Evolutionary conservation across 2,329 filamentous ascomycete species (phyloP).

Genomic region (Mycosphaerella sp.): DNA sequence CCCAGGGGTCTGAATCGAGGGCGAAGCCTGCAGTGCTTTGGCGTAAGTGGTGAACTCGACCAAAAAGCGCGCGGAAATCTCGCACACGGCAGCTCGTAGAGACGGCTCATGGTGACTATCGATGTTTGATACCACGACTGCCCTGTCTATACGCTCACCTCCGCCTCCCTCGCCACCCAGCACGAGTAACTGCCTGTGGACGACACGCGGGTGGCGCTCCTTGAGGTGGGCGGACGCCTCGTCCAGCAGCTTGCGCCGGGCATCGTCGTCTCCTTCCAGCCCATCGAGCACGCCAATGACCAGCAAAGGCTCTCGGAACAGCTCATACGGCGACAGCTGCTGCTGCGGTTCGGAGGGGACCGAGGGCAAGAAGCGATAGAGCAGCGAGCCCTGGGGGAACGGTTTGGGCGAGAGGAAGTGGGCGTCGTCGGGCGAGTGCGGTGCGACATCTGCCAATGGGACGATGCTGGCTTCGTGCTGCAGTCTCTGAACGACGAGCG

Average conservation of each 20-base stretch:
- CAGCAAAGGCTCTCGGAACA: constrained; percentile 76
- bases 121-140: constrained; percentile 18
- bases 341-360: constrained; percentile 73
- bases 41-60: constrained; percentile 45
- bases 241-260: constrained; percentile 34
- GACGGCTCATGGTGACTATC: constrained; percentile 19
- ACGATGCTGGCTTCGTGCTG: constrained; percentile 71
- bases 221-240: constrained; percentile 28
- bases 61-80: constrained; percentile 41
- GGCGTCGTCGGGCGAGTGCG: constrained; percentile 11
- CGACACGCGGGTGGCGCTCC: constrained; percentile 31
- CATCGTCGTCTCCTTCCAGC: constrained; percentile 51
- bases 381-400: constrained; percentile 76
- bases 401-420: constrained; percentile 66
- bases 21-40: constrained; percentile 46
- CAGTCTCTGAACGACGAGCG: constrained; percentile 70
- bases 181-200: constrained; percentile 30
- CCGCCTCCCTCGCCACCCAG: constrained; percentile 14
- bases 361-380: constrained; percentile 82
- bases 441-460: constrained; percentile 23
- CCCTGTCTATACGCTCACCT: constrained; percentile 11
- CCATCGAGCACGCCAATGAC: constrained; percentile 83
- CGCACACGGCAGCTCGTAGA: constrained; percentile 43
- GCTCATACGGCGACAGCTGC: constrained; percentile 78
- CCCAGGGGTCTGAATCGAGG: constrained; percentile 71